phyloP scores from a whole-genome alignment of 1,284 basidiomycete species.

The Anthracocystis setariae region DNA sequence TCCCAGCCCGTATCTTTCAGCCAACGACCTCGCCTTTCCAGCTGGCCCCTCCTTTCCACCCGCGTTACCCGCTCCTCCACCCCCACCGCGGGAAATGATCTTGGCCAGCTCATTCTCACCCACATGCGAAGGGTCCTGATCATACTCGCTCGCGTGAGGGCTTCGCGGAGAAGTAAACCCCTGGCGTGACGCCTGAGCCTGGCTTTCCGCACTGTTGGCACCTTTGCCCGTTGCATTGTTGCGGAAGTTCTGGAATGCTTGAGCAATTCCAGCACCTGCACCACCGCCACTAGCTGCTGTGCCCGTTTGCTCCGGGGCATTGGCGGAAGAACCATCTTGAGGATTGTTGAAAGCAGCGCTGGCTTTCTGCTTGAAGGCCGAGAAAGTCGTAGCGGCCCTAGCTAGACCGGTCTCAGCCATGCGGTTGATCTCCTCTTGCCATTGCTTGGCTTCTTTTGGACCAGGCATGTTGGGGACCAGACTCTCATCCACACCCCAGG shows the following conservation, averaged over 20 bases:
- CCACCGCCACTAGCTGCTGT: constrained; percentile 3
- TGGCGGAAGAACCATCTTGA: constrained; percentile 8
- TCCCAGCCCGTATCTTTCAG: constrained; percentile 39
- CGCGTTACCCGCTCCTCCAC: constrained; percentile 9
- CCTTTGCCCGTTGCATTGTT: constrained; percentile 12
- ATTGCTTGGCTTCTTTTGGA: constrained; percentile 58
- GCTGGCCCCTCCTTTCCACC: constrained; percentile 1
- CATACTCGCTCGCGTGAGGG: constrained; percentile 46
- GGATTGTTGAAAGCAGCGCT: constrained; percentile 44
- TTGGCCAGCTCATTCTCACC: constrained; percentile 60
- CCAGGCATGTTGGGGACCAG: constrained; percentile 50
- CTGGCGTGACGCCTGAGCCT: constrained; percentile 5
- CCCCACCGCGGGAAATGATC: constrained; percentile 52
- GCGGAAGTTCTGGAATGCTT: constrained; percentile 35
- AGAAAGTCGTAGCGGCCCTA: constrained; percentile 56
- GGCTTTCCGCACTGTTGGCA: constrained; percentile 2
- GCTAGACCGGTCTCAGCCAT: constrained; percentile 56
- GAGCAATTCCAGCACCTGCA: constrained; percentile 22
- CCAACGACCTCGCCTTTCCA: constrained; percentile 31
- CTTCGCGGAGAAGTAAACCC: constrained; percentile 35
- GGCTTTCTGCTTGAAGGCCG: constrained; percentile 49
- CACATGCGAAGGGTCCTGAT: constrained; percentile 53
- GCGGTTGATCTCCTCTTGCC: constrained; percentile 60
- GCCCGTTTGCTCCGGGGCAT: constrained; percentile 11
- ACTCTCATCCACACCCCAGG: constrained; percentile 27